Percentiles rank a stretch among this genome's conserved stretches.
These are phyloP conservation scores for Claviceps arundinis DNA, from an alignment of 2,329 filamentous ascomycete species.

Conservation along the genomic window DNA sequence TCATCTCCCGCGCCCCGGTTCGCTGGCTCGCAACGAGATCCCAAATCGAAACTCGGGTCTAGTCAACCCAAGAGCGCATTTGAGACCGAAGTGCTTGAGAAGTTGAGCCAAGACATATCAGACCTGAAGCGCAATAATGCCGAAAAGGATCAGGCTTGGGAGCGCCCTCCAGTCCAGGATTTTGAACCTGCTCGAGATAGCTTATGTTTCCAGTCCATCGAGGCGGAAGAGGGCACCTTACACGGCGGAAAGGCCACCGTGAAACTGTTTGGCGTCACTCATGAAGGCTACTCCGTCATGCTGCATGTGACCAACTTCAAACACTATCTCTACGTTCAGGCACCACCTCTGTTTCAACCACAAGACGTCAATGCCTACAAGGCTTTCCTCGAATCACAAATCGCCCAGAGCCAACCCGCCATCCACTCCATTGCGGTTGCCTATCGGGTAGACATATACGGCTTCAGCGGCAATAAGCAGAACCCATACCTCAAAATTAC, in stretches of 20 bases:
- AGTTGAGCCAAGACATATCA: constrained; percentile 85
- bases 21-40: constrained; percentile 49
- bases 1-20: constrained; percentile 44
- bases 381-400: constrained; percentile 63
- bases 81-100: constrained; percentile 87
- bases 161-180: constrained; percentile 40
- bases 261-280: constrained; percentile 85
- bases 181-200: constrained; percentile 47
- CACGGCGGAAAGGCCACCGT: constrained; percentile 64
- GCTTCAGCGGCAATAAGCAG: constrained; percentile 86
- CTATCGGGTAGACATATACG: constrained; percentile 81
- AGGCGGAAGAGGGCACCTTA: constrained; percentile 78
- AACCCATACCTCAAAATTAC: constrained; percentile 90
- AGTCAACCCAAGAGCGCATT: constrained; percentile 83
- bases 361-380: constrained; percentile 69
- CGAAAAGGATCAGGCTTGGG: constrained; percentile 92
- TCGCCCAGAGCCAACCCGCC: constrained; percentile 58
- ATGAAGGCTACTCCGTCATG: constrained; percentile 76
- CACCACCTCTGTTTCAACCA: constrained; percentile 67
- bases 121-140: constrained; percentile 75
- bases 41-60: constrained; percentile 48
- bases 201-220: constrained; percentile 90
- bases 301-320: constrained; percentile 92
- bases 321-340: constrained; percentile 89
- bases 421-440: constrained; percentile 74